phyloP scores from a whole-genome alignment of 1,284 basidiomycete species.

The Cystobasidium sp. region DNA sequence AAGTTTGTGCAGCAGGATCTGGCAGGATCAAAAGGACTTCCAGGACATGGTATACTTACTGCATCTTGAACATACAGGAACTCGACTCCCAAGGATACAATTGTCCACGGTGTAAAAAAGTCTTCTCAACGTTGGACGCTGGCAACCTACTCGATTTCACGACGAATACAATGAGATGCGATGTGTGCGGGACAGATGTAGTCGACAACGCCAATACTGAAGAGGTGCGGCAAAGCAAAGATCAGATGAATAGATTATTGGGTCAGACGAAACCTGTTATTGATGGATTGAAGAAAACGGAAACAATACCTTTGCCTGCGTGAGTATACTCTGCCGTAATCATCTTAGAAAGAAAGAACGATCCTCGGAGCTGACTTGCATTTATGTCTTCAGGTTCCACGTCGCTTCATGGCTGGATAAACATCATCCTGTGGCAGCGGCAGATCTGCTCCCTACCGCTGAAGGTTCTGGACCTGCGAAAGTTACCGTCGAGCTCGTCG shows the following conservation, averaged over 20 bases:
- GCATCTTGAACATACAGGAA: constrained; percentile 64
- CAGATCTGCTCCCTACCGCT: constrained; percentile 44
- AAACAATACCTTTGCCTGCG: constrained; percentile 81
- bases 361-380: no score
- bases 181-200: constrained; percentile 69
- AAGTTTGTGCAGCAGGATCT: constrained; percentile 44
- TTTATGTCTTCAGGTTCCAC: no score
- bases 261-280: constrained; percentile 84
- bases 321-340: constrained; percentile 61
- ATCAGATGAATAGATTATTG: constrained; percentile 94
- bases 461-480: constrained; percentile 54
- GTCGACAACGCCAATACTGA: constrained; percentile 90
- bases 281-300: constrained; percentile 83
- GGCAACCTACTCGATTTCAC: constrained; percentile 71
- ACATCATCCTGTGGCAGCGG: constrained; percentile 52
- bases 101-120: constrained; percentile 84
- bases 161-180: constrained; percentile 61
- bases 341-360: no score
- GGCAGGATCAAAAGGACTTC: background rate
- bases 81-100: constrained; percentile 95
- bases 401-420: constrained; percentile 71
- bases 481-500: constrained; percentile 54
- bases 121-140: constrained; percentile 84
- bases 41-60: constrained; percentile 22
- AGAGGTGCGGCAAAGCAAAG: constrained; percentile 79